These are phyloP conservation scores for Vachellia collinsii DNA, from an alignment of 306 rosid species.

Conservation along the genomic window DNA sequence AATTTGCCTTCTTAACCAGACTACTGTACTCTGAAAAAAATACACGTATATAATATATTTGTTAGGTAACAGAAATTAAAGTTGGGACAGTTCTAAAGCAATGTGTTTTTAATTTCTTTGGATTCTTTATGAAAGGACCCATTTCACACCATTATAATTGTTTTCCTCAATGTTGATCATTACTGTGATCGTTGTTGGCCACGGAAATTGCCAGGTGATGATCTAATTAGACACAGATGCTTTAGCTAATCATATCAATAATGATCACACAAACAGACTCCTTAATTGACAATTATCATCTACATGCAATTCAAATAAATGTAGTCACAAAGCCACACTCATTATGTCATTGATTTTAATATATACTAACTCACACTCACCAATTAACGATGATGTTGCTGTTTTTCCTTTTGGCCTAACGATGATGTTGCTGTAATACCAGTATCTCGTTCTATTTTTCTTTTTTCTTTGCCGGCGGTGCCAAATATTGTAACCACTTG, in stretches of 20 bases:
- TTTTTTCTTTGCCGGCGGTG: neutral
- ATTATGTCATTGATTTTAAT: neutral
- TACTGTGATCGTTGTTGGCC: neutral
- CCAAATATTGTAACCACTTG: neutral
- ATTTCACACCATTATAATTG: neutral
- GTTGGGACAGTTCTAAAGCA: neutral
- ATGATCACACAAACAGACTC: neutral
- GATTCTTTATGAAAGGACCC: constrained; percentile 11
- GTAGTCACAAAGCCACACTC: neutral
- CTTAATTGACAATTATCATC: neutral
- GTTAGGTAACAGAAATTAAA: neutral
- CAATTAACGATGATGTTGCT: neutral
- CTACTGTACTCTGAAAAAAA: neutral
- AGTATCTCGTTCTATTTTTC: neutral
- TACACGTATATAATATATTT: neutral
- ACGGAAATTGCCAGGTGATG: constrained; percentile 11
- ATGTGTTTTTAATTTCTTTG: neutral
- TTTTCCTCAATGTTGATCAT: neutral
- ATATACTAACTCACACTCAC: neutral
- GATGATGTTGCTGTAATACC: neutral
- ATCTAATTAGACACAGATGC: constrained; percentile 5
- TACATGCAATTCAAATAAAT: constrained; percentile 11
- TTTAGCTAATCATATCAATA: neutral
- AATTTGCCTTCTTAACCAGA: neutral
- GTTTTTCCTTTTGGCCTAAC: too few relatives aligned